phyloP scores from a whole-genome alignment of 129 eudicot species.

The Erigeron canadensis region DNA sequence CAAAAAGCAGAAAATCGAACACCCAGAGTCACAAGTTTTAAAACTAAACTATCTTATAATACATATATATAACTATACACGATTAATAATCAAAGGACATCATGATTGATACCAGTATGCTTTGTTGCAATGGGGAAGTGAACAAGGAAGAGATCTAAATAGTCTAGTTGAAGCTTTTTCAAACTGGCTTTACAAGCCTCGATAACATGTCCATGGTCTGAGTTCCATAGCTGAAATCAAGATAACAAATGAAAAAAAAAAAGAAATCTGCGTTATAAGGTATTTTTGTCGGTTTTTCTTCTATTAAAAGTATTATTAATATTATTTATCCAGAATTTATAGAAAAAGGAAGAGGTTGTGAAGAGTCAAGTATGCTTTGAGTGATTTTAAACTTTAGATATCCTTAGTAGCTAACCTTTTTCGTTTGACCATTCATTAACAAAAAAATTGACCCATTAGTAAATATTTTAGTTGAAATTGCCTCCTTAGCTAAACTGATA shows the following conservation, averaged over 20 bases:
- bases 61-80: not conserved
- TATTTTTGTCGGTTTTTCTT: not conserved
- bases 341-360: not conserved
- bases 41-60: not conserved
- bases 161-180: slow-evolving; percentile 79
- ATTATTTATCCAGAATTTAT: not conserved
- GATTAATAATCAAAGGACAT: not conserved
- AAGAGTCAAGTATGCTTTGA: not conserved
- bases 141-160: slow-evolving; percentile 75
- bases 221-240: slow-evolving; percentile 80
- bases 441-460: not conserved
- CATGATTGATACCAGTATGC: slow-evolving; percentile 61
- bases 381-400: not conserved
- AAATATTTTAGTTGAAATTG: not conserved
- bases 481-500: not conserved
- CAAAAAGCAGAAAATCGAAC: slow-evolving; percentile 8
- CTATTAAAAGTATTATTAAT: not conserved
- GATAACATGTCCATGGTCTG: slow-evolving; percentile 86
- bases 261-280: not conserved
- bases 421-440: not conserved
- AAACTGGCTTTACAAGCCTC: slow-evolving; percentile 94
- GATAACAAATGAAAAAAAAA: not conserved
- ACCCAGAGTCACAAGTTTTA: not conserved
- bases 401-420: slow-evolving; percentile 3
- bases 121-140: slow-evolving; percentile 87